phyloP scores from a whole-genome alignment of 2,329 filamentous ascomycete species.

The Aspergillus costaricaensis region DNA sequence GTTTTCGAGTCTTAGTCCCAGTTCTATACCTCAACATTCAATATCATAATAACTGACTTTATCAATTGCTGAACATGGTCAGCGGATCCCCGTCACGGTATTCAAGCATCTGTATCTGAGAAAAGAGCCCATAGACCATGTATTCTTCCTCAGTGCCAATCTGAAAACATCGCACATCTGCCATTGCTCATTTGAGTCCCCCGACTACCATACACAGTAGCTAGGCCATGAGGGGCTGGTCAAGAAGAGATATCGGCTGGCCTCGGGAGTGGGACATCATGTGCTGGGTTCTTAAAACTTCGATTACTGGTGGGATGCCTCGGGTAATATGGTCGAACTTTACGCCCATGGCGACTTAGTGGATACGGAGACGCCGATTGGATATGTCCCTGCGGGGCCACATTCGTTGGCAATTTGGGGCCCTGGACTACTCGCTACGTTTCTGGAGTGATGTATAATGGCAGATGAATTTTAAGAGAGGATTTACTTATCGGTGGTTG shows the following conservation, averaged over 20 bases:
- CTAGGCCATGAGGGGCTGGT: slow-evolving; percentile 55
- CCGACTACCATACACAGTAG: slow-evolving; percentile 55
- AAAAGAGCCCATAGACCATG: slow-evolving; percentile 50
- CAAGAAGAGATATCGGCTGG: slow-evolving; percentile 45
- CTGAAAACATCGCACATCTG: slow-evolving; percentile 45
- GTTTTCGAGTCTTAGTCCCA: slow-evolving; percentile 26
- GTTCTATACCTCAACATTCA: slow-evolving; percentile 35
- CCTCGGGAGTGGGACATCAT: slow-evolving; percentile 20
- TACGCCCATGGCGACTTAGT: too few species aligned
- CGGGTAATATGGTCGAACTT: too few species aligned
- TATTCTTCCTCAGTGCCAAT: slow-evolving; percentile 50
- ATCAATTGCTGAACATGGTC: slow-evolving; percentile 23
- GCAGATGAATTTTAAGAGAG: too few species aligned
- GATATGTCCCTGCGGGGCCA: too few species aligned
- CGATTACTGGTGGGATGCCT: slow-evolving; percentile 22
- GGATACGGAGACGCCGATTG: too few species aligned
- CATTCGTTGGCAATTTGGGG: too few species aligned
- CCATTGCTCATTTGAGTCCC: slow-evolving; percentile 54
- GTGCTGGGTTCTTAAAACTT: slow-evolving; percentile 20
- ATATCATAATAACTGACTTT: slow-evolving; percentile 34
- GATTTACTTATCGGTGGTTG: too few species aligned
- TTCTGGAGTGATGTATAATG: too few species aligned
- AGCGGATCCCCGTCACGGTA: slow-evolving; percentile 37
- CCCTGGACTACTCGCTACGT: too few species aligned
- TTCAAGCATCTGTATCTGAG: slow-evolving; percentile 57